Conservation (phyloP, 768 basidiomycete genomes). For the Leucocoprinus sp. region DNA sequence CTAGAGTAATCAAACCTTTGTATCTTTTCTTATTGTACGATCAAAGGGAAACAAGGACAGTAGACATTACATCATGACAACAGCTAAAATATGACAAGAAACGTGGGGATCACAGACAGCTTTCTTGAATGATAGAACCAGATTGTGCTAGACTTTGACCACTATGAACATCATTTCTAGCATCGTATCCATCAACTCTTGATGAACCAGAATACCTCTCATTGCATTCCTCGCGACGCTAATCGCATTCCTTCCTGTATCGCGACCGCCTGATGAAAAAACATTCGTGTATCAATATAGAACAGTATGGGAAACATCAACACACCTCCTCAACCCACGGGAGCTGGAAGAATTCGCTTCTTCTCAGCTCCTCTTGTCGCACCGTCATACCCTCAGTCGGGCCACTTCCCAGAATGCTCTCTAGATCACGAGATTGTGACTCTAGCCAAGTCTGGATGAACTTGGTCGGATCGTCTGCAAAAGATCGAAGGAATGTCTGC, state of each 20-base stretch:
- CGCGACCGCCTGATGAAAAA: constrained; percentile 45
- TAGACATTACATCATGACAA: too few species aligned
- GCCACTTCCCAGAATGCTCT: constrained; percentile 83
- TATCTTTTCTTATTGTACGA: too few species aligned
- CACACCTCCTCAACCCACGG: constrained; percentile 81
- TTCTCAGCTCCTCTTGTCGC: constrained; percentile 78
- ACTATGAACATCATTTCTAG: background rate
- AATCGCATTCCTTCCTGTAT: constrained; percentile 77
- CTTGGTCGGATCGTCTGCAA: constrained; percentile 67
- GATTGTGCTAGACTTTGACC: too few species aligned
- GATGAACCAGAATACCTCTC: too few species aligned
- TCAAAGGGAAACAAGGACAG: too few species aligned
- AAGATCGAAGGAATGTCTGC: constrained; percentile 76
- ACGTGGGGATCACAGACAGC: too few species aligned
- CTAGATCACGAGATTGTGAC: constrained; percentile 86
- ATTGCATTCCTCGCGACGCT: constrained; percentile 39
- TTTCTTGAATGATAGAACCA: too few species aligned
- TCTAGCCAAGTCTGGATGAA: constrained; percentile 90
- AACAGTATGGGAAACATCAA: background rate
- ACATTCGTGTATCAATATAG: background rate
- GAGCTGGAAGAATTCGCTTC: constrained; percentile 85
- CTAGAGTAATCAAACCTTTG: too few species aligned
- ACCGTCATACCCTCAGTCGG: constrained; percentile 71
- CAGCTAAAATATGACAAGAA: too few species aligned
- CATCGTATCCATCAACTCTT: too few species aligned